Evolutionary conservation across 768 basidiomycete genomes (phyloP).

Genomic region (Crucibulum laeve): DNA sequence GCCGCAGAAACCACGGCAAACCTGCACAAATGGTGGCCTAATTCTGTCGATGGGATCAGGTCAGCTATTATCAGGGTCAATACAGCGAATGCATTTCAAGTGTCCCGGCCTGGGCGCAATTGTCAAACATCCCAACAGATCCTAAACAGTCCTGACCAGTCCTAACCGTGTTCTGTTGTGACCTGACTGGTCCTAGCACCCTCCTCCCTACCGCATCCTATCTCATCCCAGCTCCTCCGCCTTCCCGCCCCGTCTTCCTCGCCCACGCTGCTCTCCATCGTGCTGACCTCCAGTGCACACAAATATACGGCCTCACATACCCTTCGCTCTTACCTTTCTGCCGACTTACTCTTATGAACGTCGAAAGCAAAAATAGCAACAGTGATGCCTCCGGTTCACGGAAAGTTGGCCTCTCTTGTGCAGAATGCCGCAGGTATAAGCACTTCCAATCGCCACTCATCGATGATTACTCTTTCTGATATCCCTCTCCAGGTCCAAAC

Average conservation of each 20-base stretch:
- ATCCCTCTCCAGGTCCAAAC: slow-evolving; percentile 35
- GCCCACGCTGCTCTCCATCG: too few relatives aligned
- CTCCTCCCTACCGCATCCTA: too few relatives aligned
- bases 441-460: slow-evolving; percentile 1
- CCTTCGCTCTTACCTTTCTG: neutral
- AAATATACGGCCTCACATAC: too few relatives aligned
- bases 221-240: too few relatives aligned
- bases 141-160: too few relatives aligned
- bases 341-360: slow-evolving; percentile 4
- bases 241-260: too few relatives aligned
- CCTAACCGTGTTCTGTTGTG: too few relatives aligned
- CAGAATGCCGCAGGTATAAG: slow-evolving; percentile 44
- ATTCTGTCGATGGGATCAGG: neutral
- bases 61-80: neutral
- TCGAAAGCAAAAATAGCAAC: slow-evolving; percentile 10
- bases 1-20: too few relatives aligned
- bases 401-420: slow-evolving; percentile 43
- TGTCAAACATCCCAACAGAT: neutral
- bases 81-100: slow-evolving; percentile 2
- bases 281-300: too few relatives aligned
- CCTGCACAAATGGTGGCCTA: too few relatives aligned
- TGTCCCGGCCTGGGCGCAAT: neutral
- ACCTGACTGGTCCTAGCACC: too few relatives aligned
- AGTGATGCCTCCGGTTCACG: slow-evolving; percentile 16
- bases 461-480: neutral